Conservation (phyloP, 176 grass and related monocot species). For the Avena sativa region DNA sequence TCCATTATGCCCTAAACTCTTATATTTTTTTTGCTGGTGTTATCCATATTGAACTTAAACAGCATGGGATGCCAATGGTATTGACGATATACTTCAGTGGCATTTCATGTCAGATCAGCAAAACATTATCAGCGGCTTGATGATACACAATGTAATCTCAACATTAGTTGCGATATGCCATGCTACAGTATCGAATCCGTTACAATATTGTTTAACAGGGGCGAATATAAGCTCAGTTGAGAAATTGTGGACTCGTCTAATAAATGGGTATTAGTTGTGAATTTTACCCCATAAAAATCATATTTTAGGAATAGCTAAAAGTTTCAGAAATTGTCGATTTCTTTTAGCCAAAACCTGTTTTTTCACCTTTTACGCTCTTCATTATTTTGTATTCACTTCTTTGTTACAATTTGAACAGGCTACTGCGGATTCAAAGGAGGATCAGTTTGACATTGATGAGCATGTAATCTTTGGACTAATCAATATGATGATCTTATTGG, state of each 20-base stretch:
- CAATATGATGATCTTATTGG: neutral
- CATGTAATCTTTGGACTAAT: constrained; percentile 14
- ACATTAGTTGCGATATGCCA: neutral
- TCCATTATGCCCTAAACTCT: neutral
- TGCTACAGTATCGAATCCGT: neutral
- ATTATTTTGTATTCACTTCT: neutral
- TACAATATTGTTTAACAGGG: neutral
- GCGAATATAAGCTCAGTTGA: neutral
- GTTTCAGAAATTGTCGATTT: neutral
- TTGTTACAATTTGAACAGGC: constrained; percentile 20
- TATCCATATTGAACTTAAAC: neutral
- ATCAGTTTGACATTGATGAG: constrained; percentile 9
- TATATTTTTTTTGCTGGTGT: neutral
- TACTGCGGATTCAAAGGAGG: constrained; percentile 29
- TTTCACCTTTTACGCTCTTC: constrained; percentile 9
- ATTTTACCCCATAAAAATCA: neutral
- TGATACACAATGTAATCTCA: neutral
- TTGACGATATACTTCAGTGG: neutral
- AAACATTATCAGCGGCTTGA: neutral
- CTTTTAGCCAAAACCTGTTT: neutral
- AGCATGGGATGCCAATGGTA: neutral
- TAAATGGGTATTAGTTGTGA: neutral
- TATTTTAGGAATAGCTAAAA: neutral
- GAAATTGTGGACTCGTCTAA: neutral
- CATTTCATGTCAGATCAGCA: constrained; percentile 9